These are phyloP conservation scores for Cardiospermum halicacabum DNA, from an alignment of 345 rosid species.

Conservation along the genomic window DNA sequence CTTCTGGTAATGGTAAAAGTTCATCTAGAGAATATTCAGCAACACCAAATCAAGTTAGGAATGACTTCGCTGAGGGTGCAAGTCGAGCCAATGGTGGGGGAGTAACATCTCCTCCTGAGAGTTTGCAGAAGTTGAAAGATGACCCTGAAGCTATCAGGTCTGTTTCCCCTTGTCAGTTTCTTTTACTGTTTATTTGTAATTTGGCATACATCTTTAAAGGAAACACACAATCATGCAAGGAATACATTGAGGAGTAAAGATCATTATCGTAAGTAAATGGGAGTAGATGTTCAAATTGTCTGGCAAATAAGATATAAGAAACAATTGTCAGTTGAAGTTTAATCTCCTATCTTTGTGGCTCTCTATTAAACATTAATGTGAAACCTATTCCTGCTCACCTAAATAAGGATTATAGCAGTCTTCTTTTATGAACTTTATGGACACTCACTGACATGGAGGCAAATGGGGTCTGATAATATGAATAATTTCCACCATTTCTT, in stretches of 20 bases:
- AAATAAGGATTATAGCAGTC: neutral
- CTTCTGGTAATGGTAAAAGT: conserved; percentile 34
- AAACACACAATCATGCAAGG: neutral
- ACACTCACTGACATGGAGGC: neutral
- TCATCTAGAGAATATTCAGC: conserved; percentile 23
- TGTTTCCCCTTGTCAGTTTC: neutral
- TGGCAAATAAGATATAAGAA: neutral
- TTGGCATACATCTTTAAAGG: neutral
- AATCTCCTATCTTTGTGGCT: neutral
- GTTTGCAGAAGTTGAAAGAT: conserved; percentile 55
- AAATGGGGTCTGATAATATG: neutral
- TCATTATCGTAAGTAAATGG: neutral
- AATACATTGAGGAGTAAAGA: neutral
- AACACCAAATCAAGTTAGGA: conserved; percentile 26
- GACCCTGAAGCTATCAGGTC: conserved; percentile 85
- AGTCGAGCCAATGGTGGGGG: conserved; percentile 16
- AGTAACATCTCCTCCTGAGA: conserved; percentile 38
- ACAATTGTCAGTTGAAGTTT: neutral
- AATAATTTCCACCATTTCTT: neutral
- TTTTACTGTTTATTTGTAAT: neutral
- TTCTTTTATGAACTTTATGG: neutral
- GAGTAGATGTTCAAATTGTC: neutral
- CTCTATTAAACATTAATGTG: neutral
- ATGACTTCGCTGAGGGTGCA: conserved; percentile 14
- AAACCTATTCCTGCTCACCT: neutral